phyloP scores from a whole-genome alignment of 371 early-diverging fungal species.

The Batrachochytrium dendrobatidis region DNA sequence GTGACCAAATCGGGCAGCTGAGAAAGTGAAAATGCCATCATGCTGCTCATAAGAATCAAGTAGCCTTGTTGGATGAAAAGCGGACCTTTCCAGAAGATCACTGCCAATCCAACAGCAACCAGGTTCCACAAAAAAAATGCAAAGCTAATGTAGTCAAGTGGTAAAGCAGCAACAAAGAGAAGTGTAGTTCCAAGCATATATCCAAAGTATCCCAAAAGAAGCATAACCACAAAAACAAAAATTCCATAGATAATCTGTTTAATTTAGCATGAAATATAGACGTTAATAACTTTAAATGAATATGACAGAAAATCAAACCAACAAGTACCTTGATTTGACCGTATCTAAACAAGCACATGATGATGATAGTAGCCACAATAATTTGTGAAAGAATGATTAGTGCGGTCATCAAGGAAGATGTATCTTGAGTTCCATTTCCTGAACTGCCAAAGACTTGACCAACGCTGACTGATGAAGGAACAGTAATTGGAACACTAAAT shows the following conservation, averaged over 20 bases:
- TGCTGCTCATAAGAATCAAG: conserved; percentile 69
- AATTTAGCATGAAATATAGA: neutral
- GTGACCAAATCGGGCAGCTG: conserved; percentile 60
- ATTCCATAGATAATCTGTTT: conserved; percentile 59
- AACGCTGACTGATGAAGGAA: neutral
- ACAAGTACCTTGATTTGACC: conserved; percentile 60
- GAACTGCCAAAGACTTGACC: neutral
- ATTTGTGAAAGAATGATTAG: conserved; percentile 70
- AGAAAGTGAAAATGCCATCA: conserved; percentile 76
- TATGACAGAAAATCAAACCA: conserved; percentile 1
- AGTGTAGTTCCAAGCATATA: conserved; percentile 43
- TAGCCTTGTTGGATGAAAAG: conserved; percentile 69
- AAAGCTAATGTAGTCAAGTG: conserved; percentile 70
- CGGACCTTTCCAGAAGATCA: conserved; percentile 81
- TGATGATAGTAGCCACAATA: conserved; percentile 67
- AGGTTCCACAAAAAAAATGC: conserved; percentile 74
- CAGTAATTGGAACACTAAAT: neutral
- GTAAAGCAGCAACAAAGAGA: conserved; percentile 35
- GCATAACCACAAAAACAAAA: conserved; percentile 64
- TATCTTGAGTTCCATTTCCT: neutral
- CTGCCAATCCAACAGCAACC: conserved; percentile 61
- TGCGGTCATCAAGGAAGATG: conserved; percentile 42
- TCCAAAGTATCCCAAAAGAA: conserved; percentile 69
- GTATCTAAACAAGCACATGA: conserved; percentile 66
- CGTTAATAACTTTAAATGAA: neutral